phyloP scores from a whole-genome alignment of 2,329 filamentous ascomycete species.

The Venturiaceae sp. region DNA sequence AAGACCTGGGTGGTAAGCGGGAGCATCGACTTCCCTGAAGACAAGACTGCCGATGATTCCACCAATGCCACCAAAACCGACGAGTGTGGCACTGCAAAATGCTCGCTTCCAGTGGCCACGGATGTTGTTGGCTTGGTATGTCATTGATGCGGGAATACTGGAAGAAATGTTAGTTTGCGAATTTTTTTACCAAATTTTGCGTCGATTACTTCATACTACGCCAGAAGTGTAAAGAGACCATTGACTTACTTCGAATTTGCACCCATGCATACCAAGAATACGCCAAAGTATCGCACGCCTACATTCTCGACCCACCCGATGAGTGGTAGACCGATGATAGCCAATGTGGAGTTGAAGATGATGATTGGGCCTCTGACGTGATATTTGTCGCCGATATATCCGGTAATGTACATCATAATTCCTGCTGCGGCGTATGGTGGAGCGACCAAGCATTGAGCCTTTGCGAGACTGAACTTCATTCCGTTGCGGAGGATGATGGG shows the following conservation, averaged over 20 bases:
- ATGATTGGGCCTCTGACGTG: constrained; percentile 57
- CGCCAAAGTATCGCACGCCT: constrained; percentile 59
- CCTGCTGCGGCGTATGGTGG: constrained; percentile 59
- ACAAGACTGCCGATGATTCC: constrained; percentile 63
- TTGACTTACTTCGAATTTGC: constrained; percentile 41
- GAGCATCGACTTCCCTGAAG: constrained; percentile 44
- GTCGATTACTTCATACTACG: background rate
- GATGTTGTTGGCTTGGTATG: constrained; percentile 75
- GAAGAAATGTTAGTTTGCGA: constrained; percentile 28
- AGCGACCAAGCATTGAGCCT: constrained; percentile 61
- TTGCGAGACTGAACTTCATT: constrained; percentile 55
- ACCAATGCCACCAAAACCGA: constrained; percentile 68
- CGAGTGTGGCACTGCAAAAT: constrained; percentile 65
- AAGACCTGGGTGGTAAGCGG: constrained; percentile 24
- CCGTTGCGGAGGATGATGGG: constrained; percentile 59
- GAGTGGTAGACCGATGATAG: constrained; percentile 63
- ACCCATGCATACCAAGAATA: constrained; percentile 65
- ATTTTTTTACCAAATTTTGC: background rate
- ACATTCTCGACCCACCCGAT: constrained; percentile 56
- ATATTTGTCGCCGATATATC: constrained; percentile 58
- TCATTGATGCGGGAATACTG: constrained; percentile 65
- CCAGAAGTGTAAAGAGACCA: too few relatives aligned
- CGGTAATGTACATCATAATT: constrained; percentile 48
- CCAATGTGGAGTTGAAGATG: constrained; percentile 53
- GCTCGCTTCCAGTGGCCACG: constrained; percentile 84